Percentiles rank a stretch among this genome's conserved stretches.
Conservation (phyloP, 23 red algal species). For the Gracilaria gracilis region DNA sequence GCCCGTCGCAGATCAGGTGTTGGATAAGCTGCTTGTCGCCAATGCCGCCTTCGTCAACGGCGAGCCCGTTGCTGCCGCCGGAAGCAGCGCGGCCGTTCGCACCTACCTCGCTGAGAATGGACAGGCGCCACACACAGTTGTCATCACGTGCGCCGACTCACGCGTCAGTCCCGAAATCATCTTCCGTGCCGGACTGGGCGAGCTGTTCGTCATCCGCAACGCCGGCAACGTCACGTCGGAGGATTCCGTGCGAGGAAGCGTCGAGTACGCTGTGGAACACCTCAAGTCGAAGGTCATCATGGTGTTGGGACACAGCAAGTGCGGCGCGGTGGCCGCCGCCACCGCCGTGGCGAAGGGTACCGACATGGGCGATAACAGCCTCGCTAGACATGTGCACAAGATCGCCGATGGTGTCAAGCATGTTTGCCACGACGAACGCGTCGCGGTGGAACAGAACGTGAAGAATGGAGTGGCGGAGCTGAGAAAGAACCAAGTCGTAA, state of each 20-base stretch:
- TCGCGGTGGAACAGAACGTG: constrained; percentile 44
- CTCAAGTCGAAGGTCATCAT: constrained; percentile 74
- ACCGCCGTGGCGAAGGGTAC: constrained; percentile 36
- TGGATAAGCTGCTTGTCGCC: constrained; percentile 25
- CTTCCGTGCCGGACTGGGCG: constrained; percentile 73
- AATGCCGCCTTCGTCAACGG: constrained; percentile 60
- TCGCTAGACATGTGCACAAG: constrained; percentile 1
- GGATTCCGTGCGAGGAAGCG: constrained; percentile 53
- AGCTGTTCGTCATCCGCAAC: constrained; percentile 79
- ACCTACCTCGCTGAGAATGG: constrained; percentile 58
- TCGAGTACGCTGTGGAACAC: constrained; percentile 69
- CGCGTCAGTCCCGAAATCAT: constrained; percentile 78
- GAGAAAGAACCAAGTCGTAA: background rate
- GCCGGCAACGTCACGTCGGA: constrained; percentile 78
- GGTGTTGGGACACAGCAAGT: constrained; percentile 84
- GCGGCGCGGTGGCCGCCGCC: constrained; percentile 80
- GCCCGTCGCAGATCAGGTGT: constrained; percentile 20
- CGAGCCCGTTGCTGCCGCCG: background rate
- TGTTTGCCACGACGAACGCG: constrained; percentile 1
- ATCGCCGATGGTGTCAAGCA: constrained; percentile 42
- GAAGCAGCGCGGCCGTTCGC: background rate
- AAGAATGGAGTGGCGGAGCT: constrained; percentile 24
- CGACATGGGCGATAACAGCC: background rate
- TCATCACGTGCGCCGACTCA: constrained; percentile 84
- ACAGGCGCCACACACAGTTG: constrained; percentile 65